Conservation (phyloP, 139 green algal genomes). For the Chlorella sp. region DNA sequence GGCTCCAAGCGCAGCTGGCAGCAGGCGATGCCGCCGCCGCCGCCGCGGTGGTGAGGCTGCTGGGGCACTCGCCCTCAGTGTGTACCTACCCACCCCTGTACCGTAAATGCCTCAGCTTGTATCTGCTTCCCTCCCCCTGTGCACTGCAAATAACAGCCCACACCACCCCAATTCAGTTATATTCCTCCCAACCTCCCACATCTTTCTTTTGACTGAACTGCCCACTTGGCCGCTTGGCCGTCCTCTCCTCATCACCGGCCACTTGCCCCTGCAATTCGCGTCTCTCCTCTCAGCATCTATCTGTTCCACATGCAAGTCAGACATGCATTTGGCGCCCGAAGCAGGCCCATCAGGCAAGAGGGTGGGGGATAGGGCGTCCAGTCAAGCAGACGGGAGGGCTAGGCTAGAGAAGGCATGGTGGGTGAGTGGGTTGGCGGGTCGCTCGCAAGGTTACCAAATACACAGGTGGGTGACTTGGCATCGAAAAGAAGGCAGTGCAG, state of each 20-base stretch:
- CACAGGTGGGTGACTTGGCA: too few species aligned
- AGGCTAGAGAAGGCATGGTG: neutral
- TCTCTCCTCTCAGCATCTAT: too few species aligned
- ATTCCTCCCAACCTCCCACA: neutral
- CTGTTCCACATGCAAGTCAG: too few species aligned
- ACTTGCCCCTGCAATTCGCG: too few species aligned
- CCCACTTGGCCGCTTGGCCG: too few species aligned
- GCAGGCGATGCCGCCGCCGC: slow-evolving; percentile 5
- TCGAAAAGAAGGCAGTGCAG: neutral
- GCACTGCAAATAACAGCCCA: too few species aligned
- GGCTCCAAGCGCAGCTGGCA: slow-evolving; percentile 23
- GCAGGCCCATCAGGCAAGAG: neutral
- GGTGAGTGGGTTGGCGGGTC: neutral
- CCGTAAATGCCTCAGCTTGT: too few species aligned
- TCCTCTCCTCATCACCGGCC: too few species aligned
- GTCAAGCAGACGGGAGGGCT: neutral
- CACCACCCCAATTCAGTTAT: neutral
- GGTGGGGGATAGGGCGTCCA: neutral
- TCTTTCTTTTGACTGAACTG: too few species aligned
- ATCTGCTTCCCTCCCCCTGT: neutral
- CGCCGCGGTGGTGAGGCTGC: neutral
- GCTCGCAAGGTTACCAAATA: too few species aligned
- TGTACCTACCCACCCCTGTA: too few species aligned
- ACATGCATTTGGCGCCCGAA: too few species aligned
- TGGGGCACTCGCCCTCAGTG: neutral